Conservation (phyloP, 352 stramenopile genomes). For the Globisporangium echinulatum region DNA sequence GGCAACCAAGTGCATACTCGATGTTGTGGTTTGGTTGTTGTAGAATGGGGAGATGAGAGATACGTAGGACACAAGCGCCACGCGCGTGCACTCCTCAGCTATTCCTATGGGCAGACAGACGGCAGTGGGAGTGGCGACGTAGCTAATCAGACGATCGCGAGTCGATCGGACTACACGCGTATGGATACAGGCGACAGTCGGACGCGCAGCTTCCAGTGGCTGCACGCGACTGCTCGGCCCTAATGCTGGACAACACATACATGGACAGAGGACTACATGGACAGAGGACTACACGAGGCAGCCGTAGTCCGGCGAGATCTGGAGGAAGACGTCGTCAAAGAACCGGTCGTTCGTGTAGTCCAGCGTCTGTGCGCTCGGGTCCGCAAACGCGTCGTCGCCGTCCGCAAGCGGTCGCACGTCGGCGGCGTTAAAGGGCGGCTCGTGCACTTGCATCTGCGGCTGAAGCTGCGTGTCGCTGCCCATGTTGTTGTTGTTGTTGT, state of each 20-base stretch:
- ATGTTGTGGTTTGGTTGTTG: no score
- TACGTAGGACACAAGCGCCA: no score
- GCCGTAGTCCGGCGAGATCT: slow-evolving; percentile 80
- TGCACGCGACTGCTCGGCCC: slow-evolving; percentile 37
- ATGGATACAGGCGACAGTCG: no score
- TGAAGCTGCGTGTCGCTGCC: slow-evolving; percentile 3
- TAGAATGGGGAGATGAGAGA: no score
- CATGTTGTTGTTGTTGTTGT: slow-evolving; percentile 16
- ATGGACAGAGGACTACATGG: slow-evolving; percentile 68
- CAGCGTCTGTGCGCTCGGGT: slow-evolving; percentile 31
- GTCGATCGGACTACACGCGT: no score
- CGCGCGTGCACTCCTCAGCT: no score
- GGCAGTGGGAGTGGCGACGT: no score
- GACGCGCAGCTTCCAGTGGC: not conserved
- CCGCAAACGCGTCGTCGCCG: slow-evolving; percentile 19
- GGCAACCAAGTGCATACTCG: no score
- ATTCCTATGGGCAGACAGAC: no score
- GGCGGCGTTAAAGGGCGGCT: slow-evolving; percentile 13
- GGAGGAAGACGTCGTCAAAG: slow-evolving; percentile 77
- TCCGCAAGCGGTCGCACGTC: slow-evolving; percentile 22
- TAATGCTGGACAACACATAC: slow-evolving; percentile 49
- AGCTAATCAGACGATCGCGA: no score
- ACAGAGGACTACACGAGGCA: slow-evolving; percentile 80
- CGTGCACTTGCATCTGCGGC: no score
- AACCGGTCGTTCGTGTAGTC: slow-evolving; percentile 53